Conservation (phyloP, 805 yeast species). For the Kluyveromyces wickerhamii region DNA sequence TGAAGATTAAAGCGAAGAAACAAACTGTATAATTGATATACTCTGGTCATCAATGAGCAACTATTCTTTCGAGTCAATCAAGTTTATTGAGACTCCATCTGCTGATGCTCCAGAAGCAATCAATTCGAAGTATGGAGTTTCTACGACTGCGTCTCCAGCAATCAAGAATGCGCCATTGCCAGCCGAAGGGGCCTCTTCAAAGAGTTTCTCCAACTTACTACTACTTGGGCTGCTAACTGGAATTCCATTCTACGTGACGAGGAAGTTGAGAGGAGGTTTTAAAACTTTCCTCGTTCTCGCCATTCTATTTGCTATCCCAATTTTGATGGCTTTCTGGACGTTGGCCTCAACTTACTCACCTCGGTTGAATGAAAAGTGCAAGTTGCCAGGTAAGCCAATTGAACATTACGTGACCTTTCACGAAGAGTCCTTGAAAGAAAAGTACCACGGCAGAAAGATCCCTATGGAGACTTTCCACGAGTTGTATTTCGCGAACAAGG, state of each 20-base stretch:
- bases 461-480: constrained; percentile 93
- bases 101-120: constrained; percentile 38
- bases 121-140: constrained; percentile 39
- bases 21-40: too few relatives aligned
- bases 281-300: constrained; percentile 57
- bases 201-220: constrained; percentile 58
- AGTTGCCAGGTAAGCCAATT: constrained; percentile 68
- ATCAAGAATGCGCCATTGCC: constrained; percentile 83
- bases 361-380: constrained; percentile 68
- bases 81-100: constrained; percentile 55
- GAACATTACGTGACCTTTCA: constrained; percentile 78
- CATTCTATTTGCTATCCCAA: constrained; percentile 52
- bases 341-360: constrained; percentile 70
- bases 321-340: constrained; percentile 79
- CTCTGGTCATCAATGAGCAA: too few relatives aligned
- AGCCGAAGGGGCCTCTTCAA: constrained; percentile 86
- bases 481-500: constrained; percentile 75
- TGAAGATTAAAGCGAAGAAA: too few relatives aligned
- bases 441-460: constrained; percentile 71
- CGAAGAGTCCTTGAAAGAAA: constrained; percentile 55
- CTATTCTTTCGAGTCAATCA: constrained; percentile 28
- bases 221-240: constrained; percentile 42
- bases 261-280: constrained; percentile 62
- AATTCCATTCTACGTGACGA: constrained; percentile 55
- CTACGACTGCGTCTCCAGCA: constrained; percentile 44